phyloP scores from a whole-genome alignment of 441 rosid species.

The Erodium trifolium region DNA sequence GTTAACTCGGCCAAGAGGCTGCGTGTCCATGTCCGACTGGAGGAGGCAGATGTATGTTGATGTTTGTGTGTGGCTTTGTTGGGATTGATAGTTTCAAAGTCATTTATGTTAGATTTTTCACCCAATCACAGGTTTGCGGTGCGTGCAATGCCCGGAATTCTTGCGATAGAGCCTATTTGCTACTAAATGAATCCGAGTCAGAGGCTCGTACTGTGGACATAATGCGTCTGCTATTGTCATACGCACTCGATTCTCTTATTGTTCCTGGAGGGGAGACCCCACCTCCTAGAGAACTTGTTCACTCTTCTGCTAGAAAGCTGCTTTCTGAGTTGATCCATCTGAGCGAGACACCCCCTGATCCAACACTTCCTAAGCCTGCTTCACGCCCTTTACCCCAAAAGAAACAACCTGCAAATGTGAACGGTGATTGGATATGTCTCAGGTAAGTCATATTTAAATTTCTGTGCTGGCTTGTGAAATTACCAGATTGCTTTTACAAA shows the following conservation, averaged over 20 bases:
- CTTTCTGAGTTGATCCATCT: constrained; percentile 62
- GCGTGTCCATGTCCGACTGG: constrained; percentile 49
- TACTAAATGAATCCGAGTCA: constrained; percentile 53
- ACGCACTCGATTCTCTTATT: constrained; percentile 68
- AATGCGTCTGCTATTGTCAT: constrained; percentile 52
- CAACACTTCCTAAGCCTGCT: constrained; percentile 43
- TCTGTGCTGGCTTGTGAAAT: background rate
- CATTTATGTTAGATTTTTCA: background rate
- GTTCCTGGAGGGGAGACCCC: constrained; percentile 43
- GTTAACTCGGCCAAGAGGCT: constrained; percentile 85
- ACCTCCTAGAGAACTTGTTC: constrained; percentile 41
- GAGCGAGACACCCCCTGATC: constrained; percentile 49
- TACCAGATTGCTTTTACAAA: background rate
- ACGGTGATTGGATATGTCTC: constrained; percentile 11
- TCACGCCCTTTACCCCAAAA: constrained; percentile 18
- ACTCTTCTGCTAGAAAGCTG: constrained; percentile 58
- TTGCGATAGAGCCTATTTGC: constrained; percentile 83
- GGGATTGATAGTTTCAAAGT: background rate
- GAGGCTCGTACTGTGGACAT: constrained; percentile 80
- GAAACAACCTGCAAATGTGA: constrained; percentile 17
- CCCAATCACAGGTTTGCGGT: constrained; percentile 57
- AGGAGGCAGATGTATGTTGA: constrained; percentile 77
- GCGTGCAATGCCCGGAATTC: constrained; percentile 68
- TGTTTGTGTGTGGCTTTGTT: background rate
- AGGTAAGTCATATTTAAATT: background rate